Percentiles rank a stretch among this genome's conserved stretches.
phyloP scores from a whole-genome alignment of 352 stramenopile species.

The Globisporangium iwayamae region DNA sequence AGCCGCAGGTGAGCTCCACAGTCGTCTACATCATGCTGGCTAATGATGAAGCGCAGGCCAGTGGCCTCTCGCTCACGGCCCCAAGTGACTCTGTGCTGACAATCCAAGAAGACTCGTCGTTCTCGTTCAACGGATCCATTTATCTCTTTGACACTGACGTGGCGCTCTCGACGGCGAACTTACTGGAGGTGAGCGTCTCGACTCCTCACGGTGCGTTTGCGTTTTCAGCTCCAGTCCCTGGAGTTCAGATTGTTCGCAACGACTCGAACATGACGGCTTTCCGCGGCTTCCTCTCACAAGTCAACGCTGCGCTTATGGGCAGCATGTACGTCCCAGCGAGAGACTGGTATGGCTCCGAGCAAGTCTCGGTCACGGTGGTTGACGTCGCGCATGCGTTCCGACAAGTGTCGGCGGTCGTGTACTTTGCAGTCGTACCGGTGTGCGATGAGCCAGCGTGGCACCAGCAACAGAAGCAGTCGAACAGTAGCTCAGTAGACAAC shows the following conservation, averaged over 20 bases:
- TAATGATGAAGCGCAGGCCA: background rate
- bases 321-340: constrained; percentile 41
- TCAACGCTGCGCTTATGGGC: constrained; percentile 53
- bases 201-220: constrained; percentile 27
- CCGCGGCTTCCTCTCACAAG: constrained; percentile 40
- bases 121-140: constrained; percentile 28
- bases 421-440: constrained; percentile 42
- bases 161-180: constrained; percentile 11
- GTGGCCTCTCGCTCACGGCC: constrained; percentile 7
- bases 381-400: constrained; percentile 15
- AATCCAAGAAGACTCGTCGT: constrained; percentile 36
- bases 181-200: constrained; percentile 33
- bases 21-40: constrained; percentile 27
- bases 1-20: constrained; percentile 35
- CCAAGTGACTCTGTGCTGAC: constrained; percentile 24
- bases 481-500: background rate
- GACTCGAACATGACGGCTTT: constrained; percentile 25
- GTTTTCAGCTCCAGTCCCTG: constrained; percentile 12
- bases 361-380: constrained; percentile 33
- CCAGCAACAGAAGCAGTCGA: background rate
- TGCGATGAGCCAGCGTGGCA: constrained; percentile 52
- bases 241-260: constrained; percentile 32
- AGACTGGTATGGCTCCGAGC: constrained; percentile 62
- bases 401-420: constrained; percentile 18
- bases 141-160: constrained; percentile 23